Evolutionary conservation across 176 grass and related monocot genomes (phyloP).

Genomic region (Dactylis glomerata): DNA sequence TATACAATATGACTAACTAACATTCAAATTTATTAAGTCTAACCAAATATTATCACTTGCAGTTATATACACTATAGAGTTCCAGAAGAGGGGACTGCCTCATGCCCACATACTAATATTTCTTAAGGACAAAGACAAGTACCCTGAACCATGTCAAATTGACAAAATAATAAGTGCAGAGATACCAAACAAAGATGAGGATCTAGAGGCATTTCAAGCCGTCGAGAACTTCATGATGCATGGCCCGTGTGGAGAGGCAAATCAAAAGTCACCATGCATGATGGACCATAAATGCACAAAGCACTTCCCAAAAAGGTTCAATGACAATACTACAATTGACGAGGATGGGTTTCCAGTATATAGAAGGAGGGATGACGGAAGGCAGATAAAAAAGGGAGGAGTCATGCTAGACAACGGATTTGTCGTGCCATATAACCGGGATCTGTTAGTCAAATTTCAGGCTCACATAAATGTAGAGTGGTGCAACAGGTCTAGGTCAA

Average conservation of each 20-base stretch:
- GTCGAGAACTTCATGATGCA: slow-evolving; percentile 16
- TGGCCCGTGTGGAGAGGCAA: neutral
- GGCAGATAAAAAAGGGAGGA: too few species aligned
- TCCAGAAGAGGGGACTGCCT: neutral
- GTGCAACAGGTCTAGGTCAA: neutral
- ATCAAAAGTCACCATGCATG: too few species aligned
- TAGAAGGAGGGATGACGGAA: too few species aligned
- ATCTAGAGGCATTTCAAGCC: neutral
- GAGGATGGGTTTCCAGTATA: too few species aligned
- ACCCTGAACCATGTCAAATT: neutral
- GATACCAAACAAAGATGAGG: neutral
- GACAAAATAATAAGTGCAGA: neutral
- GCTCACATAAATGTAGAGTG: slow-evolving; percentile 25
- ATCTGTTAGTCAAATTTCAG: neutral
- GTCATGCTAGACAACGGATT: too few species aligned
- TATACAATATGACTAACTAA: too few species aligned
- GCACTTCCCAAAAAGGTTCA: neutral
- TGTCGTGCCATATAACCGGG: neutral
- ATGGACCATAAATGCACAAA: neutral
- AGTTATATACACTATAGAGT: neutral
- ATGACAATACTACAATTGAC: neutral
- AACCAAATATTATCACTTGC: too few species aligned
- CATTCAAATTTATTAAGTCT: too few species aligned
- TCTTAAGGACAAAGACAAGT: neutral
- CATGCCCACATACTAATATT: slow-evolving; percentile 7